Conservation (phyloP, 2,329 filamentous ascomycete genomes). For the Curvularia sp. region DNA sequence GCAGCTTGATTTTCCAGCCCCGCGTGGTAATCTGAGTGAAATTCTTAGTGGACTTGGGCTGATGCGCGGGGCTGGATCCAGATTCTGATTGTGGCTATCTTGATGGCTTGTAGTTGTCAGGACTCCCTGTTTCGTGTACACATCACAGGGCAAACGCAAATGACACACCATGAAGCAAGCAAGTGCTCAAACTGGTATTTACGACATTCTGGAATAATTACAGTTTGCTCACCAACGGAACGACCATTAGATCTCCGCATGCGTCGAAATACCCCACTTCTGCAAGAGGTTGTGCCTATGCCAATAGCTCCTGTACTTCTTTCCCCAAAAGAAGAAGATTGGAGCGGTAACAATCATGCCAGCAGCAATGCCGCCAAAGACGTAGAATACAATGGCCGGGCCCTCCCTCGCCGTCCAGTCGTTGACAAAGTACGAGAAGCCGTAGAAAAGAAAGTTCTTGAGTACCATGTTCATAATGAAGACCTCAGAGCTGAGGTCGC, state of each 20-base stretch:
- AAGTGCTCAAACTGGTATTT: neutral
- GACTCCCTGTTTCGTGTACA: neutral
- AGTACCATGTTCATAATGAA: constrained; percentile 55
- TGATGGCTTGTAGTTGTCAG: neutral
- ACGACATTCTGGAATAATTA: neutral
- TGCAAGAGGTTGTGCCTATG: constrained; percentile 42
- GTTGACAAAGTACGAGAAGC: constrained; percentile 54
- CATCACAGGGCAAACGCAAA: neutral
- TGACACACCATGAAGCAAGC: neutral
- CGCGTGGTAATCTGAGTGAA: no score
- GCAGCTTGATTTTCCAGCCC: no score
- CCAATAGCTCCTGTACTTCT: constrained; percentile 47
- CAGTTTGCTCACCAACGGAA: neutral
- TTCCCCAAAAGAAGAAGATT: constrained; percentile 46
- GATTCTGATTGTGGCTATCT: no score
- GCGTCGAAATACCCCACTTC: constrained; percentile 44
- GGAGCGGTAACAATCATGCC: constrained; percentile 40
- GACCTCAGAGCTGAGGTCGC: constrained; percentile 52
- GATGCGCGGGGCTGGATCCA: no score
- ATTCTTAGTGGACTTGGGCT: no score
- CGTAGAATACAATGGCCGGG: constrained; percentile 49
- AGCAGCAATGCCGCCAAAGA: constrained; percentile 41
- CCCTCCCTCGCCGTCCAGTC: constrained; percentile 50
- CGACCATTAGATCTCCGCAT: constrained; percentile 36
- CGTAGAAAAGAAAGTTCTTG: constrained; percentile 56